Percentiles rank a stretch among this genome's conserved stretches.
Evolutionary conservation across 1,284 basidiomycete species (phyloP).

Genomic region (Meripilus lineatus): DNA sequence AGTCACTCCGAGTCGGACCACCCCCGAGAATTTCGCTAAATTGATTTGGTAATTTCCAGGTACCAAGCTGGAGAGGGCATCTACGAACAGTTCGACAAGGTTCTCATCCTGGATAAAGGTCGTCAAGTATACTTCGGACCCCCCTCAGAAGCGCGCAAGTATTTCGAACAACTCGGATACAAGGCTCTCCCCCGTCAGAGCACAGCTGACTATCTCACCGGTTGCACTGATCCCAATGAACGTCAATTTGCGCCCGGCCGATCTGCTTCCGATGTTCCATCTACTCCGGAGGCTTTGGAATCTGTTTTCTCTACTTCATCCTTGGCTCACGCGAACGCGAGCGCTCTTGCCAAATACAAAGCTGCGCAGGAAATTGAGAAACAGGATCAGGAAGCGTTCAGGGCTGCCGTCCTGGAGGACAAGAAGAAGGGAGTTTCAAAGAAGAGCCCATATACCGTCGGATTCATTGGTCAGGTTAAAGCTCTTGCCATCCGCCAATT

Average conservation of each 20-base stretch:
- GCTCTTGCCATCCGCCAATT: slow-evolving; percentile 76
- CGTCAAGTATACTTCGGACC: slow-evolving; percentile 83
- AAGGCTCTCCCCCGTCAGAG: slow-evolving; percentile 70
- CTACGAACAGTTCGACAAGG: slow-evolving; percentile 63
- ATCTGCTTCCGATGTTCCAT: slow-evolving; percentile 62
- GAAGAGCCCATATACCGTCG: slow-evolving; percentile 85
- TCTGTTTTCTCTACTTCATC: slow-evolving; percentile 58
- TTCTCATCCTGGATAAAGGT: slow-evolving; percentile 73
- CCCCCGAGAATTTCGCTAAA: neutral
- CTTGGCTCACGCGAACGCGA: slow-evolving; percentile 43
- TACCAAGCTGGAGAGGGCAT: slow-evolving; percentile 83
- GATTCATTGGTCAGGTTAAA: slow-evolving; percentile 70
- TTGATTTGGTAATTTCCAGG: slow-evolving; percentile 27
- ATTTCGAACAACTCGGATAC: slow-evolving; percentile 79
- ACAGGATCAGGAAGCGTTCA: slow-evolving; percentile 71
- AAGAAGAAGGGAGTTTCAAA: slow-evolving; percentile 82
- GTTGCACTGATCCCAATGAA: slow-evolving; percentile 82
- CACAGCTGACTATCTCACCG: slow-evolving; percentile 74
- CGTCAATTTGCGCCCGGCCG: slow-evolving; percentile 76
- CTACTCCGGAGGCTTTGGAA: slow-evolving; percentile 70
- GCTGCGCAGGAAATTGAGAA: slow-evolving; percentile 58
- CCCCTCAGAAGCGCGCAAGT: slow-evolving; percentile 64
- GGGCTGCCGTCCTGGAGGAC: slow-evolving; percentile 68
- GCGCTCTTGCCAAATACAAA: slow-evolving; percentile 62
- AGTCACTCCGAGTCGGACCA: slow-evolving; percentile 38